phyloP scores from a whole-genome alignment of 352 stramenopile species.

The Globisporangium nunn region DNA sequence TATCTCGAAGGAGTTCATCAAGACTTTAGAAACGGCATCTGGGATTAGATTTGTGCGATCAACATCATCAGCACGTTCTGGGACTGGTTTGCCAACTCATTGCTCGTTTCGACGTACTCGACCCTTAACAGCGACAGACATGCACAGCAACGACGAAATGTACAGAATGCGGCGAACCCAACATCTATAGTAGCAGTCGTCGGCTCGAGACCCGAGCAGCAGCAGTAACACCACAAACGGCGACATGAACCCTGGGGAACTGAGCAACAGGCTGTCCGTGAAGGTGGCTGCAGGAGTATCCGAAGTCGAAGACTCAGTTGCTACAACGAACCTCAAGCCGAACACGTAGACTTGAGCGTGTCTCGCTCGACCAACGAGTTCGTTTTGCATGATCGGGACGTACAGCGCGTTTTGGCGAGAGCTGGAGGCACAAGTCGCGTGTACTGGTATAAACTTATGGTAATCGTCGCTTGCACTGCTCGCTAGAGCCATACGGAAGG shows the following conservation, averaged over 20 bases:
- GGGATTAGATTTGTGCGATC: conserved; percentile 36
- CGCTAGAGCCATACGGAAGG: too few species aligned
- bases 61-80: conserved; percentile 34
- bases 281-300: conserved; percentile 4
- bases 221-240: background rate
- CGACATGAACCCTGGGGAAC: conserved; percentile 11
- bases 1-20: conserved; percentile 45
- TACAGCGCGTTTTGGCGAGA: too few species aligned
- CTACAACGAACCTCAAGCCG: too few species aligned
- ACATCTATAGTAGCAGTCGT: too few species aligned
- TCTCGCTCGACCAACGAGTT: too few species aligned
- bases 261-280: conserved; percentile 1
- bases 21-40: conserved; percentile 25
- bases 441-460: too few species aligned
- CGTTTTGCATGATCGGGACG: too few species aligned
- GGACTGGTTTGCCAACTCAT: conserved; percentile 60
- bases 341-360: too few species aligned
- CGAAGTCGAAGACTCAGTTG: too few species aligned
- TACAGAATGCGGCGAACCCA: conserved; percentile 23
- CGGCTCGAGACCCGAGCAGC: too few species aligned
- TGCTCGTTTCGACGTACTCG: conserved; percentile 40
- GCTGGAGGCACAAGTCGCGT: too few species aligned
- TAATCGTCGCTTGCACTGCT: too few species aligned
- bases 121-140: conserved; percentile 21
- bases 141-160: conserved; percentile 13